Evolutionary conservation across 495 filamentous ascomycete genomes (phyloP), one percentile per base, ranked within the genome.

Genomic region (Penicillium simplicissimum): DNA sequence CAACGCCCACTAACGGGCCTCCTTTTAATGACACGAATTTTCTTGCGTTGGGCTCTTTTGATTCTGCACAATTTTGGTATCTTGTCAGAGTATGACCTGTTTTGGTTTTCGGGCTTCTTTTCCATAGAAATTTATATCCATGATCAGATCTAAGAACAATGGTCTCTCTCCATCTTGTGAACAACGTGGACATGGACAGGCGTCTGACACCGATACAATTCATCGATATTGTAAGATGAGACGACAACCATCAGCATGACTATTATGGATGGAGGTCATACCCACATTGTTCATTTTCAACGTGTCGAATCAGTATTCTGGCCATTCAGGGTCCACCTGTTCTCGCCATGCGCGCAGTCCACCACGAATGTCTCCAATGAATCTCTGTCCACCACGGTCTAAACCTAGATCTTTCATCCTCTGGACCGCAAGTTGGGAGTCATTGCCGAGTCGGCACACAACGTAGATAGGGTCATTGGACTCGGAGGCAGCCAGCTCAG

Each of bases 281-380:
- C n/a, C 6, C 8, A 21, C 17, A 13, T 8, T 1, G 23, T 23
- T 19, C 8, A 5, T 8, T 52, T 33, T 31, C 48, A 21, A 35
- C 23, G n/a, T 35, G 33, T 21, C 10, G 23, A 6, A 15, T 53
- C 59, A 87, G 67, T 87, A 86, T 36, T 86, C 81, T 17, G 94
- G 94, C 74, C 92, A 92, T 1, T 79, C 77, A 2, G 75, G 75
- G 71, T 96, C 91, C 15, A 97, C 84, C 55, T 91, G 81, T 21
- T 86, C 77, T 70, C 87, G 87, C 95, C 94, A 98, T n/a, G 91
- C 88, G 49, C 75, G 83, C 61, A 96, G 84, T 0, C 95, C 95
- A 1, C 92, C 93, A 33, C 79, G 82, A 25, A 97, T 88, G 74
- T 97, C 95, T 35, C 85, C 84, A 52, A 96, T 84, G 55, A 81